These are phyloP conservation scores for Verticillium tricorpus DNA, from an alignment of 2,329 filamentous ascomycete genomes.

Conservation along the genomic window DNA sequence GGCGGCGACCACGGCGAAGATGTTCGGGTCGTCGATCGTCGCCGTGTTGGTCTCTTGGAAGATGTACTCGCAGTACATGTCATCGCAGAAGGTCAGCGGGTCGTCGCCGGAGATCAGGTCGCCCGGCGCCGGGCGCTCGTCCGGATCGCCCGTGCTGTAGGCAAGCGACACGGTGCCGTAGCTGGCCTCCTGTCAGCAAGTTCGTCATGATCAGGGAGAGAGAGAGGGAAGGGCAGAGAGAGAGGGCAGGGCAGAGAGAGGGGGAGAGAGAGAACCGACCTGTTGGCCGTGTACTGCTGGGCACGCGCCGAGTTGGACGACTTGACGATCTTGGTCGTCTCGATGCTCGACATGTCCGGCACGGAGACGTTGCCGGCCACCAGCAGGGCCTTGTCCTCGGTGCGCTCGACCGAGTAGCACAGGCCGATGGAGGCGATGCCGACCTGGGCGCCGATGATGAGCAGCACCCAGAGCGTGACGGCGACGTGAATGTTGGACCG, in stretches of 20 bases:
- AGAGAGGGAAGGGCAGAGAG: too few species aligned
- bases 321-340: constrained; percentile 23
- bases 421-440: constrained; percentile 37
- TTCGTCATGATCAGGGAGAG: background rate
- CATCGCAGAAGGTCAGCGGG: constrained; percentile 15
- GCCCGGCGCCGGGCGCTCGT: constrained; percentile 20
- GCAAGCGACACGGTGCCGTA: constrained; percentile 33
- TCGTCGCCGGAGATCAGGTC: constrained; percentile 24
- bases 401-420: constrained; percentile 35
- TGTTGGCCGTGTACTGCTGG: constrained; percentile 37
- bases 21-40: constrained; percentile 4
- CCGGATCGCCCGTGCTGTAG: constrained; percentile 15
- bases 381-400: constrained; percentile 26
- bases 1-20: constrained; percentile 18
- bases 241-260: too few species aligned
- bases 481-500: constrained; percentile 20
- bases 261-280: constrained; percentile 16
- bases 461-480: constrained; percentile 22
- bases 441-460: constrained; percentile 33
- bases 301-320: constrained; percentile 19
- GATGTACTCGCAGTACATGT: constrained; percentile 23
- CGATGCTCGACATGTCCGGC: constrained; percentile 29
- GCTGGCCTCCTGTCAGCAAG: constrained; percentile 15
- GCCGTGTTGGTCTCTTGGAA: constrained; percentile 28
- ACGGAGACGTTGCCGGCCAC: constrained; percentile 28